Evolutionary conservation across 805 yeast genomes (phyloP).

Genomic region (Ogataea wickerhamii): DNA sequence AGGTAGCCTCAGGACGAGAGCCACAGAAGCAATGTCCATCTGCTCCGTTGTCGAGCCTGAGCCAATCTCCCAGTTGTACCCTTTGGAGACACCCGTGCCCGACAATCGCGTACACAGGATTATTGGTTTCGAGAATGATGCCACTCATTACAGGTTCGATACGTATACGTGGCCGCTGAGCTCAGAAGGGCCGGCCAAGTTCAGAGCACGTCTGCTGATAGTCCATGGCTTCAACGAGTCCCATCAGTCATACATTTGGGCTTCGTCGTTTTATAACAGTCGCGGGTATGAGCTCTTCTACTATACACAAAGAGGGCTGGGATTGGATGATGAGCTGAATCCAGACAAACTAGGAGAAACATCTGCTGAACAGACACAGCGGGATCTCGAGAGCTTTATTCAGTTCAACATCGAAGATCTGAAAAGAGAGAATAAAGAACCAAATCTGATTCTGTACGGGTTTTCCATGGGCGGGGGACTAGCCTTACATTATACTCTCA

Average conservation of each 20-base stretch:
- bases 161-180: no score
- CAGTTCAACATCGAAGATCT: conserved; percentile 38
- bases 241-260: conserved; percentile 44
- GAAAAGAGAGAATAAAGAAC: conserved; percentile 19
- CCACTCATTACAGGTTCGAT: no score
- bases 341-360: conserved; percentile 55
- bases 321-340: conserved; percentile 47
- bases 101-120: no score
- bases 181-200: conserved; percentile 3
- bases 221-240: conserved; percentile 74
- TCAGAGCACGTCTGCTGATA: conserved; percentile 52
- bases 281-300: conserved; percentile 61
- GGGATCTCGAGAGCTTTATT: conserved; percentile 57
- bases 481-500: conserved; percentile 54
- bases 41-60: no score
- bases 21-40: no score
- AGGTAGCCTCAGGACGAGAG: no score
- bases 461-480: conserved; percentile 85
- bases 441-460: conserved; percentile 53
- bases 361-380: conserved; percentile 50
- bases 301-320: conserved; percentile 75
- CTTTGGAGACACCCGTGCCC: no score
- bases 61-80: no score
- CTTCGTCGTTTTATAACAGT: conserved; percentile 48
- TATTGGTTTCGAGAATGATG: no score